Evolutionary conservation across 2,329 filamentous ascomycete genomes (phyloP), one percentile per base, ranked within the genome.

Genomic region (Arthroderma sp.): DNA sequence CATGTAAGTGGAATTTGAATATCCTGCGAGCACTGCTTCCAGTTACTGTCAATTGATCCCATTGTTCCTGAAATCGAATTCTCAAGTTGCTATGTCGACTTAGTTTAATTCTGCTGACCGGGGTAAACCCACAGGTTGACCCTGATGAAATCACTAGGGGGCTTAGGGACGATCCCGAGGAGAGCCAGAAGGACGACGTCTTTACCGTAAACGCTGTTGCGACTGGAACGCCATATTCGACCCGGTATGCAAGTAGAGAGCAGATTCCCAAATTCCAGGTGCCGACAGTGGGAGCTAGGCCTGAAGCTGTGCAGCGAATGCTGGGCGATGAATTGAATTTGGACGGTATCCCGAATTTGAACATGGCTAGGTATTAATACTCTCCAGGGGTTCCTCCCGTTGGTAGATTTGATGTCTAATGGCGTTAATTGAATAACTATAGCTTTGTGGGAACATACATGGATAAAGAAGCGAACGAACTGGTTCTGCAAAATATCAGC

Each of bases 391-490:
- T 22, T 22, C 15, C 15, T 22, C 15, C 15, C 15, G 15, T 22
- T 22, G 15, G 15, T 22, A 22, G 15, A 22, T 22, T 22, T 22
- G 15, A 22, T 22, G 15, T 22, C 15, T 22, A 22, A 22, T 22
- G 15, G 15, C 15, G 15, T 22, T 22, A 22, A 22, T 22, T 22
- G 15, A 22, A 22, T 22, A 45, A 45, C 22, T 44, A 50, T 42
- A 76, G 74, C 53, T 85, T 85, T 48, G 81, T 85, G 1, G 75
- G 76, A 33, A 85, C 82, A 1, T 84, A 81, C 55, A 80, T 83
- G 75, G 81, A 85, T 56, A 69, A 71, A 7, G 73, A 82, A 52
- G 80, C 77, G 4, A 70, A 76, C 46, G 65, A 74, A 45, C 68
- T 86, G 37, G 79, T 85, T 70, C 63, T 73, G 15, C 78, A 83